Conservation (phyloP, 345 rosid species). For the Eucalyptus caleyi region DNA sequence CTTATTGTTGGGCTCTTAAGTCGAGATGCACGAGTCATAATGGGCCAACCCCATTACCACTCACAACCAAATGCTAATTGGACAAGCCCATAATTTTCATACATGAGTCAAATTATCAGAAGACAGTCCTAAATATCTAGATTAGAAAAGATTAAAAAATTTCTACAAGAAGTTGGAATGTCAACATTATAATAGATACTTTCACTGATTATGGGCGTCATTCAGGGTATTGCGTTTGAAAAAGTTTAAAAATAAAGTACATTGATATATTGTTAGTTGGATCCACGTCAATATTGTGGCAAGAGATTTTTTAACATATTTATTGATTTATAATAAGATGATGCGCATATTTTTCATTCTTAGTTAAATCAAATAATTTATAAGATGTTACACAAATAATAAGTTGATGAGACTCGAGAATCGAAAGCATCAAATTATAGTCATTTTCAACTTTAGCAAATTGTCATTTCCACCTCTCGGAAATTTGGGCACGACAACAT, state of each 20-base stretch:
- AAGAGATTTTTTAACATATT: not conserved
- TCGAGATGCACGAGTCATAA: not conserved
- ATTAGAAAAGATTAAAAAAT: not conserved
- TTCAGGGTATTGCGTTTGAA: not conserved
- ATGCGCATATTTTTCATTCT: not conserved
- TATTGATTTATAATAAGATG: not conserved
- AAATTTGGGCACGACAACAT: not conserved
- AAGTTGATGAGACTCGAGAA: not conserved
- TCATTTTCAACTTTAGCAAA: not conserved
- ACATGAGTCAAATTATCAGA: not conserved
- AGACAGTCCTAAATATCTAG: not conserved
- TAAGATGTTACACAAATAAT: not conserved
- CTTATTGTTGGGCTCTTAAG: not conserved
- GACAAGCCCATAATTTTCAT: not conserved
- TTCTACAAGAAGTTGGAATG: not conserved
- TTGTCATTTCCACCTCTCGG: not conserved
- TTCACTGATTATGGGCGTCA: not conserved
- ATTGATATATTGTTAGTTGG: not conserved
- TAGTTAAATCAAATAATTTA: not conserved
- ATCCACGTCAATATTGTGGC: not conserved
- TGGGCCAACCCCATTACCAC: not conserved
- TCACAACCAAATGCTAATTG: not conserved
- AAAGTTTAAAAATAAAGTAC: not conserved
- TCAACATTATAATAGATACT: not conserved
- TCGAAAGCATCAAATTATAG: not conserved